Conservation (phyloP, 139 green algal species). For the Coelastrella sp. region DNA sequence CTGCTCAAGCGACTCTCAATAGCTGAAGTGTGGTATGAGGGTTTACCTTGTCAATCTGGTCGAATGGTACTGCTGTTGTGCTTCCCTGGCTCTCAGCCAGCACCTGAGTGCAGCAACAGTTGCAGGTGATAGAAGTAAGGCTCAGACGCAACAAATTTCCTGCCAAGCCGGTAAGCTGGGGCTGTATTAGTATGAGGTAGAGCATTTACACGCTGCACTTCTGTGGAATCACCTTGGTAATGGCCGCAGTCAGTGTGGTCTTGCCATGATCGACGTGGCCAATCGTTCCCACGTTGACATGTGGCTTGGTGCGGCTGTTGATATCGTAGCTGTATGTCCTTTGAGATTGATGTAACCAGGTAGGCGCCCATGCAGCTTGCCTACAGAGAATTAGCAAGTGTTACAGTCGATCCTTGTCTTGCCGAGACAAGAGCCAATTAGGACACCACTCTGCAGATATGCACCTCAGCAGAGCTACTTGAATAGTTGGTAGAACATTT, state of each 20-base stretch:
- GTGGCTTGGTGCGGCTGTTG: slow-evolving; percentile 92
- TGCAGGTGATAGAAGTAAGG: neutral
- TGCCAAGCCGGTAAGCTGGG: neutral
- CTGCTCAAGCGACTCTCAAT: neutral
- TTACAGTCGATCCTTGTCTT: neutral
- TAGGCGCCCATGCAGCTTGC: slow-evolving; percentile 7
- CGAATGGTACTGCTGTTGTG: slow-evolving; percentile 90
- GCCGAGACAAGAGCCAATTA: neutral
- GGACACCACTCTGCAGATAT: neutral
- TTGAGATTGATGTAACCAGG: neutral
- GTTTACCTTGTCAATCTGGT: slow-evolving; percentile 97
- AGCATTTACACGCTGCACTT: neutral
- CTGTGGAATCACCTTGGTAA: slow-evolving; percentile 80
- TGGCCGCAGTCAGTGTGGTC: slow-evolving; percentile 97
- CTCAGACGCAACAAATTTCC: neutral
- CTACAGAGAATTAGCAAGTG: slow-evolving; percentile 13
- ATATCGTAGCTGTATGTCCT: slow-evolving; percentile 79
- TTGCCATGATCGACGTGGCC: slow-evolving; percentile 99
- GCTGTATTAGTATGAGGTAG: neutral
- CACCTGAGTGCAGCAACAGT: slow-evolving; percentile 66
- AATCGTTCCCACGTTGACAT: slow-evolving; percentile 99
- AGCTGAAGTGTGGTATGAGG: neutral
- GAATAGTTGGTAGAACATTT: neutral
- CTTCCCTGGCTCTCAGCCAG: slow-evolving; percentile 87
- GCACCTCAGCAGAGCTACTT: slow-evolving; percentile 15